Evolutionary conservation across 1,284 basidiomycete genomes (phyloP), one percentile per base, ranked within the genome.

Genomic region (Trichosporon asahii): DNA sequence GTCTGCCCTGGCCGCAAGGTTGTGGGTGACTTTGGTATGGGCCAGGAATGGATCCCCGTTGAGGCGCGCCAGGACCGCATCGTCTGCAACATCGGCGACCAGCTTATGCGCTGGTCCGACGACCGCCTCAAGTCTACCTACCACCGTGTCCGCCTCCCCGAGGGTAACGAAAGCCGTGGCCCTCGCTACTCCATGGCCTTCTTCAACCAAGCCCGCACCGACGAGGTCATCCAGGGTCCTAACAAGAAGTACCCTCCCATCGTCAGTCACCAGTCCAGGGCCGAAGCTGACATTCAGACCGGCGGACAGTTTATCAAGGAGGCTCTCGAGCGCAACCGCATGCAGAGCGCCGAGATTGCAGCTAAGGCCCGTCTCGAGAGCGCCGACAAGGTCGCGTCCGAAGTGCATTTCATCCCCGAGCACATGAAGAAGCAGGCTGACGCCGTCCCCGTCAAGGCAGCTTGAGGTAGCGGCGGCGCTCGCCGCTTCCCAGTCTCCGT

Each of bases 11-110:
- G 77, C 23, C 72, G 77, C 46, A 72, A 75, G 37, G 77, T 78
- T 46, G 77, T 78, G 21, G 77, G 76, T 40, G 77, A 78, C 64
- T 78, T 76, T 63, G 77, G 77, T 3, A 76, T 78, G 76, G 77
- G 77, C 21, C 61, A 71, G 12, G 66, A 27, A 4, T 78, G 77
- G 77, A 31, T 76, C 9, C 77, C 77, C 9, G 76, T 78, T 35
- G 72, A 75, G 65, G 76, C 77, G 53, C 65, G 75, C 33, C 70
- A 70, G 53, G 77, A 78, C 67, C 69, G 73, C 9, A 79, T 79
- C 65, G 77, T 79, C 27, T 79, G 77, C 72, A 79, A 79, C 67
- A 79, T 79, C 29, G 77, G 77, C n/a, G 77, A 79, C 65, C 76
- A 78, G 68, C 72, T 79, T 37, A 79, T 64, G 64, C 61, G 74